Conservation (phyloP, 495 filamentous ascomycete species). For the Parathielavia appendiculata region DNA sequence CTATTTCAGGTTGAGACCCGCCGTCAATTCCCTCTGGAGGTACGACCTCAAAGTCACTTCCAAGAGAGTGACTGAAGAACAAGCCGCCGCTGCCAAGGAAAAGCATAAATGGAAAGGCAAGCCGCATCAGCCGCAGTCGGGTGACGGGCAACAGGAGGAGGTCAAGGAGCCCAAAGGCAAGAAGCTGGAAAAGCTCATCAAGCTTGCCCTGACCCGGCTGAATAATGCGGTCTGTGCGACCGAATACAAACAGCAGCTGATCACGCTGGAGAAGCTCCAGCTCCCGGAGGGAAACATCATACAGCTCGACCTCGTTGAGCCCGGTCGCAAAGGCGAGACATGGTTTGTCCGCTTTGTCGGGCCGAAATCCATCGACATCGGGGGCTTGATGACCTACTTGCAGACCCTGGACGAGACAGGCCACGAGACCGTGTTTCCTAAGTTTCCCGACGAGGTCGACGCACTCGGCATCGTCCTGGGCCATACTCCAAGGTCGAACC, state of each 20-base stretch:
- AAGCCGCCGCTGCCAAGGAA: neutral
- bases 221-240: slow-evolving; percentile 45
- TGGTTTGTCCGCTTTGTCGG: slow-evolving; percentile 42
- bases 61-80: neutral
- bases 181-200: slow-evolving; percentile 52
- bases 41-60: slow-evolving; percentile 33
- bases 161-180: slow-evolving; percentile 40
- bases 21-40: slow-evolving; percentile 33
- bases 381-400: slow-evolving; percentile 50
- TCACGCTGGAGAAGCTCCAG: slow-evolving; percentile 38
- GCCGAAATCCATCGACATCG: slow-evolving; percentile 39
- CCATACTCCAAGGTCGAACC: slow-evolving; percentile 34
- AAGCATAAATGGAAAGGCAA: slow-evolving; percentile 27
- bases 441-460: slow-evolving; percentile 39
- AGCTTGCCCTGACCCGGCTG: slow-evolving; percentile 42
- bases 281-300: slow-evolving; percentile 32
- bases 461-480: slow-evolving; percentile 48
- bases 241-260: slow-evolving; percentile 53
- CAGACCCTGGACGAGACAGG: slow-evolving; percentile 37
- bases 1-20: slow-evolving; percentile 52
- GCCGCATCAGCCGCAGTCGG: slow-evolving; percentile 27
- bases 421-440: slow-evolving; percentile 39
- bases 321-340: slow-evolving; percentile 38
- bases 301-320: slow-evolving; percentile 41
- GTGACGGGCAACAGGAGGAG: slow-evolving; percentile 21